Conservation (phyloP, 2,329 filamentous ascomycete species). For the Alternaria postmessia region DNA sequence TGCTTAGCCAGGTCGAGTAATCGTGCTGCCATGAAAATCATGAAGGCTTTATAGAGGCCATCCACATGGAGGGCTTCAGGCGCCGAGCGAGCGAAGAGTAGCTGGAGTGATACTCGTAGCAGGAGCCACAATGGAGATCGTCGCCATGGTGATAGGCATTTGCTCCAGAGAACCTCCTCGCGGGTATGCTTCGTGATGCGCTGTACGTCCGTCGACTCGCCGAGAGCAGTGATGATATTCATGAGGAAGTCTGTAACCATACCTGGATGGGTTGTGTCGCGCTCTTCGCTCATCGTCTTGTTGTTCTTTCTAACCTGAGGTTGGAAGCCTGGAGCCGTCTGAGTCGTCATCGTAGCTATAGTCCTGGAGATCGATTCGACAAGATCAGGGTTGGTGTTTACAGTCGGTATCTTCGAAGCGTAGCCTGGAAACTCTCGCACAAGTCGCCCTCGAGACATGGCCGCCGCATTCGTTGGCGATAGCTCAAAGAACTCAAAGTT, state of each 20-base stretch:
- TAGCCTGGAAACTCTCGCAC: constrained; percentile 56
- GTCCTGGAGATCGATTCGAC: constrained; percentile 37
- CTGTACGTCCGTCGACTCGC: constrained; percentile 25
- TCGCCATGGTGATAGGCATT: constrained; percentile 56
- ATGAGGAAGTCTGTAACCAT: constrained; percentile 63
- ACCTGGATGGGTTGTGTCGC: constrained; percentile 60
- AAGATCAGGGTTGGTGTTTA: constrained; percentile 26
- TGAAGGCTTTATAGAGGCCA: constrained; percentile 60
- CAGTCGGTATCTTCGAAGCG: constrained; percentile 45
- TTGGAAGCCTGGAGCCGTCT: constrained; percentile 47
- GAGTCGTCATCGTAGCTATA: constrained; percentile 49
- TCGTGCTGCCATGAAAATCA: constrained; percentile 61
- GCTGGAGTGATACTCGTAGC: constrained; percentile 61
- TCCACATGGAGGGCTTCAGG: neutral
- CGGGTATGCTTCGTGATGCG: constrained; percentile 62
- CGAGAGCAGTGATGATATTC: constrained; percentile 50
- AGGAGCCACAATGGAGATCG: constrained; percentile 65
- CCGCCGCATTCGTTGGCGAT: constrained; percentile 50
- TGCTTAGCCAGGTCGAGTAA: constrained; percentile 11
- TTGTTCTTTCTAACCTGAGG: constrained; percentile 52
- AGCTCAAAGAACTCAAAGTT: constrained; percentile 59
- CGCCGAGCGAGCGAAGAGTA: constrained; percentile 38
- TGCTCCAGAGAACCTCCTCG: constrained; percentile 62
- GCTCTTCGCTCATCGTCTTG: constrained; percentile 49
- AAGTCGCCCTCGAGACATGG: constrained; percentile 54